These are phyloP conservation scores for Rhodosporidiobolus odoratus DNA, from an alignment of 768 basidiomycete genomes.

Conservation along the genomic window DNA sequence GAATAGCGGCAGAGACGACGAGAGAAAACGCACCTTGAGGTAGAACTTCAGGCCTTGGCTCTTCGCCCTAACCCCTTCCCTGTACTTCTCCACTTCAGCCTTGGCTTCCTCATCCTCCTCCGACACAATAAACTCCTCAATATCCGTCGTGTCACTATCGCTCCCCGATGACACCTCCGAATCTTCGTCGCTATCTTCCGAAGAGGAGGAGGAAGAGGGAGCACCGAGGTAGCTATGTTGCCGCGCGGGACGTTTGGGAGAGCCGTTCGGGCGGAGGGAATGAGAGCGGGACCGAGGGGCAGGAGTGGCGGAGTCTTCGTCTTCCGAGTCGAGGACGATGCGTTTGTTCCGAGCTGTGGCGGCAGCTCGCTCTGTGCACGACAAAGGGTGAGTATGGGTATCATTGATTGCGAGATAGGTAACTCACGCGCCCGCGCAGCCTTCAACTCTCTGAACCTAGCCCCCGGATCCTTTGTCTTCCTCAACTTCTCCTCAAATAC, in stretches of 20 bases:
- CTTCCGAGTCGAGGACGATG: conserved; percentile 18
- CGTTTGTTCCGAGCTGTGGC: background rate
- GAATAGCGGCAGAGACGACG: background rate
- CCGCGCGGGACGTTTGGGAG: background rate
- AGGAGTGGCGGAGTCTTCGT: conserved; percentile 1
- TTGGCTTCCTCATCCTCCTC: background rate
- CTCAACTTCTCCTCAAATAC: conserved; percentile 10
- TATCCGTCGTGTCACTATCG: background rate
- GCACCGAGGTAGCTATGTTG: background rate
- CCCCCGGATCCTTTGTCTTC: background rate
- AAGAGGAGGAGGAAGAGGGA: background rate
- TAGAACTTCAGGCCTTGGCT: background rate
- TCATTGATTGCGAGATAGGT: background rate
- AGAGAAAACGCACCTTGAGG: background rate
- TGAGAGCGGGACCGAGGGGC: background rate
- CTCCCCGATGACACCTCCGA: background rate
- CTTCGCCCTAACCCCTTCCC: background rate
- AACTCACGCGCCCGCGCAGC: conserved; percentile 11
- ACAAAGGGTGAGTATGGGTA: background rate
- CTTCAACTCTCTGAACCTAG: conserved; percentile 10
- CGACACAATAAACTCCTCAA: conserved; percentile 1
- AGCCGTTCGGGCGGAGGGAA: background rate
- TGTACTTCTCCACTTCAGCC: background rate
- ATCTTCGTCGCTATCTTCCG: background rate
- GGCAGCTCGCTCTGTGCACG: background rate